These are phyloP conservation scores for Aspergillus pseudotamarii DNA, from an alignment of 2,329 filamentous ascomycete genomes.

Conservation along the genomic window DNA sequence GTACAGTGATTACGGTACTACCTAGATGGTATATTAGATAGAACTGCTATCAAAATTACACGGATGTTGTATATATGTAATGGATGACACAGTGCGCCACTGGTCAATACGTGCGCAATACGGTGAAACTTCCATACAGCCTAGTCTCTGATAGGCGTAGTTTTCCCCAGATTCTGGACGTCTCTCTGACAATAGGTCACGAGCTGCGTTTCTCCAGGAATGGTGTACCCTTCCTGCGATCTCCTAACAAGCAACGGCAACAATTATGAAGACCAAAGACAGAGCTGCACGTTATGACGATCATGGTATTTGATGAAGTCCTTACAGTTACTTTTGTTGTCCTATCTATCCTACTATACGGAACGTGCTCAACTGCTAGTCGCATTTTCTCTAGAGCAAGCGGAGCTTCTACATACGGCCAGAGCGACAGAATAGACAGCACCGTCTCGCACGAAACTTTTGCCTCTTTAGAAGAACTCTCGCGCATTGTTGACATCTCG, in stretches of 20 bases:
- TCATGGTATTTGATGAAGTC: neutral
- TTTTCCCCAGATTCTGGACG: conserved; percentile 21
- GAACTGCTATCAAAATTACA: neutral
- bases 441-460: conserved; percentile 68
- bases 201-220: neutral
- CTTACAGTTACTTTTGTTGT: neutral
- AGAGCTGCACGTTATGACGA: neutral
- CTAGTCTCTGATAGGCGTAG: conserved; percentile 2
- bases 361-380: neutral
- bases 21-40: neutral
- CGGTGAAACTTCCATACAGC: neutral
- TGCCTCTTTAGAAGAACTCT: conserved; percentile 78
- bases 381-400: neutral
- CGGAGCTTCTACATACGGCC: neutral
- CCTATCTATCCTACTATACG: neutral
- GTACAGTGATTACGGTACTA: neutral
- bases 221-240: neutral
- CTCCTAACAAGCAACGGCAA: neutral
- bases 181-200: conserved; percentile 12
- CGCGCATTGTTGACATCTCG: conserved; percentile 89
- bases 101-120: neutral
- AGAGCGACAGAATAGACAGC: conserved; percentile 12
- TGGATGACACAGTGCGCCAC: neutral
- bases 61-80: neutral
- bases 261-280: conserved; percentile 6